Conservation (phyloP, 2,329 filamentous ascomycete genomes). For the Clarireedia homoeocarpa region DNA sequence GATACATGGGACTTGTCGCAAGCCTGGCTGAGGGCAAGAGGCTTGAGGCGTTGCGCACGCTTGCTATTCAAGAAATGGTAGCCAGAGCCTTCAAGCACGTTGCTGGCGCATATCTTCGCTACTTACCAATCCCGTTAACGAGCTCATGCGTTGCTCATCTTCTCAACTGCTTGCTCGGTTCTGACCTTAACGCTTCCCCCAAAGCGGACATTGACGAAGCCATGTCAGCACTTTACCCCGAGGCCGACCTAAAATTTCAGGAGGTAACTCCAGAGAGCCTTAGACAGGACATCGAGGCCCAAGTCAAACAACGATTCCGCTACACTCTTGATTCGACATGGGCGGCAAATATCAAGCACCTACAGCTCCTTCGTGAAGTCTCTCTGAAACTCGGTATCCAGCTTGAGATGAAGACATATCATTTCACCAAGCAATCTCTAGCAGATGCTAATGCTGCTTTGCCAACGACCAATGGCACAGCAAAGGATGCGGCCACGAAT, state of each 20-base stretch:
- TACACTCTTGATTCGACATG: conserved; percentile 64
- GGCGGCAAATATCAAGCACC: conserved; percentile 57
- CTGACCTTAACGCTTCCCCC: conserved; percentile 68
- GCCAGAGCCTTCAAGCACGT: conserved; percentile 94
- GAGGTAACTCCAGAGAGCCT: conserved; percentile 68
- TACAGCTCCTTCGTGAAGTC: conserved; percentile 85
- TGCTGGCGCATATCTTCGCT: conserved; percentile 68
- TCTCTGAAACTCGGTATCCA: conserved; percentile 86
- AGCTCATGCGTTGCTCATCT: conserved; percentile 76
- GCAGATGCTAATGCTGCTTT: conserved; percentile 30
- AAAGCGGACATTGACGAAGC: conserved; percentile 67
- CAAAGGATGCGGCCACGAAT: conserved; percentile 35
- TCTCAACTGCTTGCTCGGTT: conserved; percentile 86
- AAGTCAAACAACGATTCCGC: conserved; percentile 68
- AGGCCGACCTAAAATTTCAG: conserved; percentile 76
- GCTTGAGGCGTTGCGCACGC: conserved; percentile 66
- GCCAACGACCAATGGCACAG: conserved; percentile 29
- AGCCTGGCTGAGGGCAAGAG: conserved; percentile 61
- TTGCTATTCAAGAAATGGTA: conserved; percentile 88
- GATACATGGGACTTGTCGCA: conserved; percentile 86
- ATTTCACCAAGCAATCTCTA: conserved; percentile 45
- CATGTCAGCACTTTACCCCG: conserved; percentile 68
- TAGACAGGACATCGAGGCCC: conserved; percentile 58
- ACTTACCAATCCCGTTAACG: conserved; percentile 72
- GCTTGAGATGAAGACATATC: conserved; percentile 69